phyloP scores from a whole-genome alignment of 2,329 filamentous ascomycete genomes.

The Exophiala xenobiotica region DNA sequence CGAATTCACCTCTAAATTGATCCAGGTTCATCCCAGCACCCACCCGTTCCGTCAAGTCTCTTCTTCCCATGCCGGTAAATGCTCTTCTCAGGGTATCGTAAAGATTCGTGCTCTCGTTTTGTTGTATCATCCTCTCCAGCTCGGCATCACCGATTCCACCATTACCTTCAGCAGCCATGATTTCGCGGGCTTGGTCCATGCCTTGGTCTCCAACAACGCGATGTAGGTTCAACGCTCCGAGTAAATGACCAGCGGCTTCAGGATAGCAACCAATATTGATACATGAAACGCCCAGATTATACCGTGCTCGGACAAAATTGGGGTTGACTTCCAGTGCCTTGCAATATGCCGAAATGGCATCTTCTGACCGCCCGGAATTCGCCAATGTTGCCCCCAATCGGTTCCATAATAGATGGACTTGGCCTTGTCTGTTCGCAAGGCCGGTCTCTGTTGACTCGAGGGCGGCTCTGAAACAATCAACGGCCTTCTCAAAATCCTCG shows the following conservation, averaged over 20 bases:
- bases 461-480: slow-evolving; percentile 95
- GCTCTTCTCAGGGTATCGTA: slow-evolving; percentile 92
- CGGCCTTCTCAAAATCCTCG: slow-evolving; percentile 96
- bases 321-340: slow-evolving; percentile 85
- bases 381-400: slow-evolving; percentile 91
- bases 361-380: slow-evolving; percentile 88
- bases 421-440: slow-evolving; percentile 76
- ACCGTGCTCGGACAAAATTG: slow-evolving; percentile 94
- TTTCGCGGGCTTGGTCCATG: slow-evolving; percentile 77
- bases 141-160: slow-evolving; percentile 64
- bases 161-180: slow-evolving; percentile 60
- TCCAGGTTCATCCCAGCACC: slow-evolving; percentile 88
- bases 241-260: slow-evolving; percentile 87
- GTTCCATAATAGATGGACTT: slow-evolving; percentile 96
- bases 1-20: slow-evolving; percentile 83
- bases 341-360: slow-evolving; percentile 95
- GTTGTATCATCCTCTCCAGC: slow-evolving; percentile 82
- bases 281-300: slow-evolving; percentile 93
- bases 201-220: slow-evolving; percentile 86
- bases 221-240: slow-evolving; percentile 93
- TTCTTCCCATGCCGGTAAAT: slow-evolving; percentile 92
- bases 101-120: slow-evolving; percentile 95
- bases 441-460: slow-evolving; percentile 83
- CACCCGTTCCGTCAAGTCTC: slow-evolving; percentile 85
- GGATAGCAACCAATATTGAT: slow-evolving; percentile 97